Base-by-base conservation (phyloP, 345 rosid species). In the Arabis hirsuta region DNA sequence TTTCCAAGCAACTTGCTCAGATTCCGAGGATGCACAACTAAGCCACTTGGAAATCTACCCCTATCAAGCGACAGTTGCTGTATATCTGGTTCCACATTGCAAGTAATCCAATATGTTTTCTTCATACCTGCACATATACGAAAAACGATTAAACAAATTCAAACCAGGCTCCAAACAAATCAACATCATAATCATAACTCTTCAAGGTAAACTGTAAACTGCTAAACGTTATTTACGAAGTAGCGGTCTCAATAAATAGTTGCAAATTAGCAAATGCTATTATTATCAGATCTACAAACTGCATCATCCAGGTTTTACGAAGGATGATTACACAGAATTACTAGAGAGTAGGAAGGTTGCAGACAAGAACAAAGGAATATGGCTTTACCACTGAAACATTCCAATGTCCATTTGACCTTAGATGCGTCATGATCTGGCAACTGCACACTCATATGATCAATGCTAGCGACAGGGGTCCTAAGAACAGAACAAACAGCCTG, bases 61-160 rank as follows among this genome's bases (percentile, higher is more conserved):
- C 84, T 90, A 73, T 95, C 99, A 77, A 95, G 98, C 43, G 97
- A 87, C 48, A 95, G 77, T 62, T 87, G 89, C 58, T 92, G 97
- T 74, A 92, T 84, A 51, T 92, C 88, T 1, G 92, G 94, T 81
- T 90, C 96, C 68, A 90, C 85, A 80, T 87, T 95, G 86, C 98
- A 92, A 55, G 90, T 87, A 77, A 92, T 84, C 96, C 92, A 88
- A 69, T 87, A 95, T 13, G 93, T 55, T 76, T 95, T 88, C 76
- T 74, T 90, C 76, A 90, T 82, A 73, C 96, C 99, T 90, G 84
- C 62, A 76, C 34, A 64, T 7, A 44, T 16, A 14, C 0, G 22
- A 2, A 60, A 67, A 24, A 52, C 27, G 27, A 60, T 13, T 1
- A 24, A 14, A 43, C n/a, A 61, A 13, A 26, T 22, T 62, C 7